These are phyloP conservation scores for Alternaria arbusti DNA, from an alignment of 2,329 filamentous ascomycete species.

Conservation along the genomic window DNA sequence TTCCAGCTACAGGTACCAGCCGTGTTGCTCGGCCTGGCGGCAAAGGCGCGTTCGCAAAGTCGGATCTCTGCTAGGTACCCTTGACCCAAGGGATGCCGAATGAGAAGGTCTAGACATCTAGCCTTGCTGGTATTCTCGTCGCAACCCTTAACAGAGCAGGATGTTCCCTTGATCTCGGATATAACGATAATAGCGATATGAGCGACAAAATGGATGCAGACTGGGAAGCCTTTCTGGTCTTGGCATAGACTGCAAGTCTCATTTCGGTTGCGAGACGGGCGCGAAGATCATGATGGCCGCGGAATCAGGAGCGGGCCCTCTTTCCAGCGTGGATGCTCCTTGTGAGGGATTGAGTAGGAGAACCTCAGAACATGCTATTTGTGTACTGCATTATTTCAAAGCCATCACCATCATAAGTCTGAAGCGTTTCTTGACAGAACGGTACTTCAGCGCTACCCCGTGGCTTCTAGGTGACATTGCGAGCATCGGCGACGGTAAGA, in stretches of 20 bases:
- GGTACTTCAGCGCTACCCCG: not conserved
- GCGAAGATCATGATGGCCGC: constrained; percentile 28
- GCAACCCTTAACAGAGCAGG: not conserved
- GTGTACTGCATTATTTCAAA: not conserved
- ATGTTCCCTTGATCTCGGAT: not conserved
- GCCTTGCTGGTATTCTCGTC: not conserved
- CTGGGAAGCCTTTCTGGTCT: constrained; percentile 15
- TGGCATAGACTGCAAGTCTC: constrained; percentile 13
- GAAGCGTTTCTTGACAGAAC: not conserved
- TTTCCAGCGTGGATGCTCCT: not conserved
- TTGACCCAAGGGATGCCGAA: constrained; percentile 4
- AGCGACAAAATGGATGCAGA: constrained; percentile 5
- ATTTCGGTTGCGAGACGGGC: constrained; percentile 31
- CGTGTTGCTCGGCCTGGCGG: constrained; percentile 22
- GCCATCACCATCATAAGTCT: not conserved
- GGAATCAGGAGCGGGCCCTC: constrained; percentile 1
- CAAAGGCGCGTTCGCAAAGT: constrained; percentile 16
- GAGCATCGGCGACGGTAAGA: constrained; percentile 5
- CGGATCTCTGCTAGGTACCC: not conserved
- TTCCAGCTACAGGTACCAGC: constrained; percentile 12
- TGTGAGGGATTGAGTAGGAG: constrained; percentile 1
- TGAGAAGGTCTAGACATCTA: not conserved
- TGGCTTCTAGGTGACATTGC: constrained; percentile 1
- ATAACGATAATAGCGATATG: constrained; percentile 1
- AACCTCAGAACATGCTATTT: constrained; percentile 1